These are phyloP conservation scores for Perilla frutescens DNA, from an alignment of 257 asterid species.

Conservation along the genomic window DNA sequence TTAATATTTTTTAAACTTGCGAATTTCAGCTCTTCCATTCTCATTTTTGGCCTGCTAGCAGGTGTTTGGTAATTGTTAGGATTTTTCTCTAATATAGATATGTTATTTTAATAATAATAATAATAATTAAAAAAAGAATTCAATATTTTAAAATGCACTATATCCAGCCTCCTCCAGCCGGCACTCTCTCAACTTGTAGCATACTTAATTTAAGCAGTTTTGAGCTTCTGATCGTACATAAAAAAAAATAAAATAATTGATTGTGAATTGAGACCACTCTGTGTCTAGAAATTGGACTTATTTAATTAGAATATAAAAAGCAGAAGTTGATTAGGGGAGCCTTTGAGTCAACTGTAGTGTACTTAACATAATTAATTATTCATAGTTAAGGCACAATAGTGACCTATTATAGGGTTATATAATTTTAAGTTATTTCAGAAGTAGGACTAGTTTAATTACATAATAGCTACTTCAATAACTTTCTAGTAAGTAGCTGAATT, in stretches of 20 bases:
- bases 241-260: not conserved
- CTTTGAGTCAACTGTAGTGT: conserved; percentile 19
- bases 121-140: not conserved
- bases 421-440: not conserved
- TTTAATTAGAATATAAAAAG: conserved; percentile 15
- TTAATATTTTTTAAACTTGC: not conserved
- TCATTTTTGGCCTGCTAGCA: conserved; percentile 31
- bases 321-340: conserved; percentile 5
- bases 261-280: conserved; percentile 19
- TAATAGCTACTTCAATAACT: not conserved
- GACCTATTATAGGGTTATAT: conserved; percentile 21
- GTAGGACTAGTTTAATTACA: not conserved
- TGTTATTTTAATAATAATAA: not conserved
- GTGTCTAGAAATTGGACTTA: conserved; percentile 3
- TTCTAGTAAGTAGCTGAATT: too few relatives aligned
- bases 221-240: conserved; percentile 24
- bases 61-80: conserved; percentile 19
- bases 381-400: conserved; percentile 18
- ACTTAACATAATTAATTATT: not conserved
- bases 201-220: conserved; percentile 22
- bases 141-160: not conserved
- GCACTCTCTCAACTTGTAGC: conserved; percentile 6
- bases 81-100: conserved; percentile 1
- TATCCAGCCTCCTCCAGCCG: not conserved
- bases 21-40: conserved; percentile 4